Evolutionary conservation across 2,329 filamentous ascomycete species (phyloP), one percentile per base, ranked within the genome.

Genomic region (Paecilomyces variotii): DNA sequence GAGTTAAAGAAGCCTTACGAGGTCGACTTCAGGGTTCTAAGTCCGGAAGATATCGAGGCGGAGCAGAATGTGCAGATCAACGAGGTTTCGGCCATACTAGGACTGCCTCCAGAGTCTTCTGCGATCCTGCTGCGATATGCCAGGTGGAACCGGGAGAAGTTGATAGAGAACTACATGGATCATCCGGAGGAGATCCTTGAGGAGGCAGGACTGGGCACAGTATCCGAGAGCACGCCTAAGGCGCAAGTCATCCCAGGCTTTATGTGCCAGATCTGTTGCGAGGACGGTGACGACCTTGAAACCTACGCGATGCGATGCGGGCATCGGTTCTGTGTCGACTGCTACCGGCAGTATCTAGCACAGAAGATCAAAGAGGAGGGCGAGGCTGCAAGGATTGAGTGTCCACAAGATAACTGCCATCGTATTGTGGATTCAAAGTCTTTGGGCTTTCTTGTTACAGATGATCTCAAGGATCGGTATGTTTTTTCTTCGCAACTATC

Each of bases 121-220:
- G 93, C 92, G 26, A 97, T 99, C 56, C 80, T 99, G 49, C 80
- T 99, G 60, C 88, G 94, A 53, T 85, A 94, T 74, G 90, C 90
- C 66, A 84, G 91, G 69, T 99, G 94, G 94, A 97, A 97, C 75
- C 94, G 96, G 73, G 94, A 99, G 72, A 87, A 90, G 45, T 74
- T 99, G 65, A 92, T 97, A 59, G 94, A 99, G 69, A 87, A 91
- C 63, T 97, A 97, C 74, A 97, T 99, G 92, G 93, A 99, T 63
- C 84, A 84, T 55, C 86, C 89, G 2, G 85, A 89, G 60, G 84
- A 88, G 68, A 85, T 94, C 1, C 78, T 97, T 34, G 91, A 96
- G 67, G 87, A 86, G 61, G 92, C 93, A 12, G 94, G 94, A 0
- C 77, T 99, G 30, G 88, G 87, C 35, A 83, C 86, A 57, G 84